Evolutionary conservation across 768 basidiomycete species (phyloP).

Genomic region (Suillus fuscotomentosus): DNA sequence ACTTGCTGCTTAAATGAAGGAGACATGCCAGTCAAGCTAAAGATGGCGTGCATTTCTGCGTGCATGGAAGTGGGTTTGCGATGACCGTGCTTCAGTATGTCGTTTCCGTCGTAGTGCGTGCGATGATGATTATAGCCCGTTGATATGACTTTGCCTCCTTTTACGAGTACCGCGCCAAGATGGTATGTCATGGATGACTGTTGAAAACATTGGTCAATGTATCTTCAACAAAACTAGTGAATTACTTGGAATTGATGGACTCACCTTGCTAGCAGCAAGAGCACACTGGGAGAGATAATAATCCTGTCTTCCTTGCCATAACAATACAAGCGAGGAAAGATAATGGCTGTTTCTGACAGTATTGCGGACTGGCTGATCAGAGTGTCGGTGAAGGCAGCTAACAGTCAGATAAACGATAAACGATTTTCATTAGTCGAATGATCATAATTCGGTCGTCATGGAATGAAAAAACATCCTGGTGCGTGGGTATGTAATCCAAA

Average conservation of each 20-base stretch:
- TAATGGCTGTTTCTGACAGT: neutral
- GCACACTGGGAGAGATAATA: constrained; percentile 51
- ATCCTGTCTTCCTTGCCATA: constrained; percentile 42
- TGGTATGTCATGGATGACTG: constrained; percentile 46
- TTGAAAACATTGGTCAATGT: neutral
- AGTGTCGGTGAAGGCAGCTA: neutral
- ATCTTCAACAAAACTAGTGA: neutral
- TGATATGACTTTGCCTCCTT: constrained; percentile 55
- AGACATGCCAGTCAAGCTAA: constrained; percentile 47
- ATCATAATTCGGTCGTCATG: neutral
- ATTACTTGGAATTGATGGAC: neutral
- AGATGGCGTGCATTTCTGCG: constrained; percentile 61
- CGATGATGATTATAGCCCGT: constrained; percentile 54
- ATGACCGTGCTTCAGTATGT: constrained; percentile 35
- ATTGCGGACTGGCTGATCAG: neutral
- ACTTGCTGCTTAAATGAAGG: constrained; percentile 55
- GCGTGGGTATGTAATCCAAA: neutral
- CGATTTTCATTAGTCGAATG: too few species aligned
- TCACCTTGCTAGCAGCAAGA: constrained; percentile 44
- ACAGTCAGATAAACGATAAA: neutral
- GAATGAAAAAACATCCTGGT: neutral
- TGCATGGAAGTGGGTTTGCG: constrained; percentile 48
- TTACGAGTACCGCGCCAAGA: constrained; percentile 44
- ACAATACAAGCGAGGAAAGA: neutral
- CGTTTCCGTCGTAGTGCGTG: constrained; percentile 50